Conservation (phyloP, 1,284 basidiomycete species). For the Xanthoconium separans region DNA sequence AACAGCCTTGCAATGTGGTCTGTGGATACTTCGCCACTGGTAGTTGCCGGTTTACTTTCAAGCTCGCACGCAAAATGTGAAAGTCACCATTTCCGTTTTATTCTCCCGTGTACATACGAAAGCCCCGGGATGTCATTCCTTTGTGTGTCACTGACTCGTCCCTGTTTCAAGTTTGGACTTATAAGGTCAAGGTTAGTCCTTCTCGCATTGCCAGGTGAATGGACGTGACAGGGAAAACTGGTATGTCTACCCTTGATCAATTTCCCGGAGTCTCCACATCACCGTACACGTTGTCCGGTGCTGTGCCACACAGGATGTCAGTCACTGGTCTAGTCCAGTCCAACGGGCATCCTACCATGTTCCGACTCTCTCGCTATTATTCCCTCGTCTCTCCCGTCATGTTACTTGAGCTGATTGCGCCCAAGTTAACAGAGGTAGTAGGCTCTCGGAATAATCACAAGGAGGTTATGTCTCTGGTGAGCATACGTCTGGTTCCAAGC, state of each 20-base stretch:
- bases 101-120: no score
- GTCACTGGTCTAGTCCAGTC: not conserved
- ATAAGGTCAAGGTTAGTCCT: not conserved
- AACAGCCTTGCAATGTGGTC: no score
- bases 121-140: no score
- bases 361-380: constrained; percentile 4
- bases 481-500: not conserved
- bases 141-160: no score
- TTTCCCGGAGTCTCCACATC: not conserved
- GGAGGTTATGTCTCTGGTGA: constrained; percentile 1
- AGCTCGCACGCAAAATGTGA: no score
- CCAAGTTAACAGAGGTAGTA: not conserved
- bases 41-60: no score
- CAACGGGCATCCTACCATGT: not conserved
- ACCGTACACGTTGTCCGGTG: constrained; percentile 2
- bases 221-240: not conserved
- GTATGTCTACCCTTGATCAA: not conserved
- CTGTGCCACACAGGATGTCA: constrained; percentile 1
- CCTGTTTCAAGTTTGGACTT: not conserved
- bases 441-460: not conserved
- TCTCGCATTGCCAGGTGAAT: not conserved
- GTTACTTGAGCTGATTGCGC: constrained; percentile 2
- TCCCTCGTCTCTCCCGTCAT: constrained; percentile 9
- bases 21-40: no score
- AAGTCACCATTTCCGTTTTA: no score